Evolutionary conservation across 2,329 filamentous ascomycete genomes (phyloP).

Genomic region (Arthrobotrys megalospora): DNA sequence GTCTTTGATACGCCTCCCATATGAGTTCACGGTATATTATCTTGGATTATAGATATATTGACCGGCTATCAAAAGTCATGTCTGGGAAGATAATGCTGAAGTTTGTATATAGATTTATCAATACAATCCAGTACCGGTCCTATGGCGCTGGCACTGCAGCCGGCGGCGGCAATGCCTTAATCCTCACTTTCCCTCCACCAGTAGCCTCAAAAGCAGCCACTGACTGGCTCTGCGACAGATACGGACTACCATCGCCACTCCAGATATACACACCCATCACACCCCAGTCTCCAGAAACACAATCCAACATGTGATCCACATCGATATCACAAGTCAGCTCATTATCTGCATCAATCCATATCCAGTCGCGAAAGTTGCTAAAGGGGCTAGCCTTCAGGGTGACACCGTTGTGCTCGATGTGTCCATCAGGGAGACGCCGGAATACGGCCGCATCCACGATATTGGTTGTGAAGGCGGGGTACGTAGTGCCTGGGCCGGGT

Average conservation of each 20-base stretch:
- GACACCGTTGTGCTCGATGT: neutral
- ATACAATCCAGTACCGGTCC: too few species aligned
- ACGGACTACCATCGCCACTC: neutral
- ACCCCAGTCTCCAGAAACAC: neutral
- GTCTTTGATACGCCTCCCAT: too few species aligned
- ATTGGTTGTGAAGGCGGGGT: neutral
- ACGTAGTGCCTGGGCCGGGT: too few species aligned
- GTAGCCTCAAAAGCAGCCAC: neutral
- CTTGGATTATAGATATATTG: too few species aligned
- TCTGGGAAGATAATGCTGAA: too few species aligned
- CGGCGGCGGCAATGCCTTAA: neutral
- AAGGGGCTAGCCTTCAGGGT: neutral
- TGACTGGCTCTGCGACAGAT: neutral
- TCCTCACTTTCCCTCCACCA: neutral
- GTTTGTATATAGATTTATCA: too few species aligned
- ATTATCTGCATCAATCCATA: neutral
- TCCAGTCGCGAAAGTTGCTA: neutral
- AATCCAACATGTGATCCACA: neutral
- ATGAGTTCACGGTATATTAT: too few species aligned
- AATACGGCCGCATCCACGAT: neutral
- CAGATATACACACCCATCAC: neutral
- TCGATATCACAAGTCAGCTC: neutral
- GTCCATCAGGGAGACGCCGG: neutral
- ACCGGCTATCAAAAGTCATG: too few species aligned
- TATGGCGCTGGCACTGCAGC: neutral